phyloP scores from a whole-genome alignment of 164 flowering plant species.

The Euptelea pleiosperma region DNA sequence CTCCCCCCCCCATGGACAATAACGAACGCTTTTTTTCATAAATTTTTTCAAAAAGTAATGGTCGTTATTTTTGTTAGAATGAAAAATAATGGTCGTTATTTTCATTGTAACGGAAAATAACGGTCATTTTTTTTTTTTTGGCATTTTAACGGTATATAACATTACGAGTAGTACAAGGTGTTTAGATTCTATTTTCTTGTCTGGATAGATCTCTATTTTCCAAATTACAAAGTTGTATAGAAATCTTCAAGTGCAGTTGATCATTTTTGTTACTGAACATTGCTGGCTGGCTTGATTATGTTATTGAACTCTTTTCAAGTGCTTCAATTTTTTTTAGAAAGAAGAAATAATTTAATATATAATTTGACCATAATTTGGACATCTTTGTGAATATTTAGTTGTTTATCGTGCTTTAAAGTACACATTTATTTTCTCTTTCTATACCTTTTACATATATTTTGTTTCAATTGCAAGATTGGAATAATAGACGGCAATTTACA shows the following conservation, averaged over 20 bases:
- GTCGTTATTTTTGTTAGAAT: too few relatives aligned
- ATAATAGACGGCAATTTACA: constrained; percentile 76
- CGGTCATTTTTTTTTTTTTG: too few relatives aligned
- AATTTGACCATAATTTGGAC: background rate
- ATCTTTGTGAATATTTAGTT: background rate
- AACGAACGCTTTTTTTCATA: too few relatives aligned
- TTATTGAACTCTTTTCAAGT: background rate
- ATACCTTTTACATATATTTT: background rate
- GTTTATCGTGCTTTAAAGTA: background rate
- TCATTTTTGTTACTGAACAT: background rate
- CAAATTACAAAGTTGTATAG: background rate
- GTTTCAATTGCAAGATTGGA: constrained; percentile 94
- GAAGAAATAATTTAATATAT: background rate
- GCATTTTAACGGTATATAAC: too few relatives aligned
- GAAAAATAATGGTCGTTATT: too few relatives aligned
- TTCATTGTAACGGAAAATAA: too few relatives aligned
- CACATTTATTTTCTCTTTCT: background rate
- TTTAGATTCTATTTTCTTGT: background rate
- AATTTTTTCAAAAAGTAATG: too few relatives aligned
- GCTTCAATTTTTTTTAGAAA: background rate
- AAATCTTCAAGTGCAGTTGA: background rate
- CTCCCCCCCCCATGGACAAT: too few relatives aligned
- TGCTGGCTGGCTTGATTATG: background rate
- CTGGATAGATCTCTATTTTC: background rate
- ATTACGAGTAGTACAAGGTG: background rate